Base-by-base conservation (phyloP, 2,329 filamentous ascomycete species). In the Didymosphaeria variabile region DNA sequence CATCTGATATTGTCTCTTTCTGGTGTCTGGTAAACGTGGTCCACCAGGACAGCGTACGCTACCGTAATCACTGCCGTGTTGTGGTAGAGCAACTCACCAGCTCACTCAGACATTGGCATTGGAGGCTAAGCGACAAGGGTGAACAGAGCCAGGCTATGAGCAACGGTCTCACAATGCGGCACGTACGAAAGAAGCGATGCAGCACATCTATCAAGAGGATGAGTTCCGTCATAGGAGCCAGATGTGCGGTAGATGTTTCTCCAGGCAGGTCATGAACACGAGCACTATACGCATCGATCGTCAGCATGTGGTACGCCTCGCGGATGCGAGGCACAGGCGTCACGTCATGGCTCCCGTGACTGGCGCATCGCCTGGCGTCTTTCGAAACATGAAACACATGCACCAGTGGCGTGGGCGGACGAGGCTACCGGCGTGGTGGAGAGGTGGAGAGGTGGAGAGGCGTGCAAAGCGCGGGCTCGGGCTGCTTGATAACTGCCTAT, bases 401-500 rank as follows among this genome's bases (percentile, higher is more conserved):
- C 38, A 45, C 38, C 15, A 26, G 55, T 38, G 52, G 46, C 36
- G 36, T 51, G 45, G 32, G 32, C 26, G 46, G 55, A 23, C 10
- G 17, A 40, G n/a, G 29, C 36, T 34, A 29, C 13, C 10, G 29
- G 44, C 55, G 21, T 44, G 19, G 45, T 32, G 55, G 29, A 47
- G 51, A 54, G 38, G 38, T 36, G 34, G 34, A 36, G 34, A 36
- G 34, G 31, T 38, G 12, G 49, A n/a, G 26, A 29, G 1, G 6
- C 4, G 31, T 42, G 34, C 36, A 38, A 38, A 52, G 51, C 34
- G 52, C 52, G 52, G 52, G 21, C 26, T 55, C 52, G 52, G 52
- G 26, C n/a, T 45, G 17, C 26, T 44, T 42, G 40, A 55, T 23
- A 44, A 55, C 42, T 55, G 53, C 53, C 53, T 55, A 55, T 46